Conservation (phyloP, 768 basidiomycete species). For the Boletus vinaceobasis region DNA sequence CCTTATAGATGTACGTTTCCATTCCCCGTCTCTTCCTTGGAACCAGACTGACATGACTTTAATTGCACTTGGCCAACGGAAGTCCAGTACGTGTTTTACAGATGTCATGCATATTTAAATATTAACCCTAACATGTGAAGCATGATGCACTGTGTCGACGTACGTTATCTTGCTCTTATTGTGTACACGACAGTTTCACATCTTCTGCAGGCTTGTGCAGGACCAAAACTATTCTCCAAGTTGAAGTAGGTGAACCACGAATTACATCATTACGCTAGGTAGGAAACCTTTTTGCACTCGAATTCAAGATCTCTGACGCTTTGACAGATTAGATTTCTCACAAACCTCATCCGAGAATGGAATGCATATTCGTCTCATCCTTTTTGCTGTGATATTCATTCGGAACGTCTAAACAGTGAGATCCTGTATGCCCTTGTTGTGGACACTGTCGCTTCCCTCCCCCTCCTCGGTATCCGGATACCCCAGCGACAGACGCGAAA, state of each 20-base stretch:
- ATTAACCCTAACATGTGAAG: conserved; percentile 34
- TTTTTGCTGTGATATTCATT: not conserved
- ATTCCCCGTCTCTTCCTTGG: not conserved
- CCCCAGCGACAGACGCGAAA: not conserved
- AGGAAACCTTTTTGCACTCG: not conserved
- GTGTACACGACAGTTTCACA: not conserved
- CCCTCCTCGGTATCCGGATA: not conserved
- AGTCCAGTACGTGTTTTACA: conserved; percentile 63
- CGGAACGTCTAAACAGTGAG: not conserved
- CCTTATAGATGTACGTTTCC: conserved; percentile 24
- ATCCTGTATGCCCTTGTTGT: not conserved
- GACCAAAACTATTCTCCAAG: conserved; percentile 81
- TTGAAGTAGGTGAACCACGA: conserved; percentile 36
- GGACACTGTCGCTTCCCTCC: not conserved
- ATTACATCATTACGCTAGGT: conserved; percentile 17
- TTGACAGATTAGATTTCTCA: conserved; percentile 14
- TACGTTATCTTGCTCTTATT: conserved; percentile 37
- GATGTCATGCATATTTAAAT: not conserved
- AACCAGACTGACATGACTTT: conserved; percentile 8
- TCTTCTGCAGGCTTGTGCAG: conserved; percentile 46
- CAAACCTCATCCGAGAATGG: conserved; percentile 3
- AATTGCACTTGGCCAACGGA: not conserved
- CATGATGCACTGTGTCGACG: conserved; percentile 93
- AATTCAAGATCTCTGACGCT: not conserved
- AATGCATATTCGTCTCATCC: conserved; percentile 7